phyloP scores from a whole-genome alignment of 1,139 yeast genomes.

The Kodamaea alishanica region DNA sequence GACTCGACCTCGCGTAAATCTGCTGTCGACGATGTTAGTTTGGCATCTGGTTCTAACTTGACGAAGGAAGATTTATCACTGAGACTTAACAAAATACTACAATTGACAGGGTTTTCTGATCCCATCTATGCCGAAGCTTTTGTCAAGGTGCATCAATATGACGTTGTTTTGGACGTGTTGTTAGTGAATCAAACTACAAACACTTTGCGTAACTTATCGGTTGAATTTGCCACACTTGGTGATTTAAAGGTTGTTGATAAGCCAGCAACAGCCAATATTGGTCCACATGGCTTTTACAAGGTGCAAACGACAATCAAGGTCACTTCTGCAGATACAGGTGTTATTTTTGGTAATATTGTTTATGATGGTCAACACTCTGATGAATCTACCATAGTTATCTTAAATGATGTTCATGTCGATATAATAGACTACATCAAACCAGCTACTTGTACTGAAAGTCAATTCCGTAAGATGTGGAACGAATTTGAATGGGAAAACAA shows the following conservation, averaged over 20 bases:
- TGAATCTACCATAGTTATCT: slow-evolving; percentile 84
- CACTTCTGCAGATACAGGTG: slow-evolving; percentile 84
- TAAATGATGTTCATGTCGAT: slow-evolving; percentile 93
- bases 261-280: slow-evolving; percentile 89
- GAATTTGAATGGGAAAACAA: slow-evolving; percentile 99
- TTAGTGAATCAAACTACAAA: slow-evolving; percentile 91
- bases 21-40: slow-evolving; percentile 49
- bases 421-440: slow-evolving; percentile 98
- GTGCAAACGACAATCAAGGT: slow-evolving; percentile 89
- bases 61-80: slow-evolving; percentile 64
- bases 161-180: slow-evolving; percentile 89
- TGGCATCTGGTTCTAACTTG: slow-evolving; percentile 42
- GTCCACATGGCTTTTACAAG: slow-evolving; percentile 94
- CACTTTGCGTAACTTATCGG: slow-evolving; percentile 86
- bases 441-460: slow-evolving; percentile 80
- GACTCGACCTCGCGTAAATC: slow-evolving; percentile 29
- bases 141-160: slow-evolving; percentile 92
- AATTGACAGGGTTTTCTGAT: slow-evolving; percentile 94
- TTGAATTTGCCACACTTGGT: slow-evolving; percentile 95
- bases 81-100: slow-evolving; percentile 82
- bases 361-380: slow-evolving; percentile 95
- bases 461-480: slow-evolving; percentile 97
- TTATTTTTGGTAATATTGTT: slow-evolving; percentile 93
- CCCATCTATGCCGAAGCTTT: slow-evolving; percentile 98
- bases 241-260: slow-evolving; percentile 92